phyloP scores from a whole-genome alignment of 2,329 filamentous ascomycete species.

The Elsinoe batatas region DNA sequence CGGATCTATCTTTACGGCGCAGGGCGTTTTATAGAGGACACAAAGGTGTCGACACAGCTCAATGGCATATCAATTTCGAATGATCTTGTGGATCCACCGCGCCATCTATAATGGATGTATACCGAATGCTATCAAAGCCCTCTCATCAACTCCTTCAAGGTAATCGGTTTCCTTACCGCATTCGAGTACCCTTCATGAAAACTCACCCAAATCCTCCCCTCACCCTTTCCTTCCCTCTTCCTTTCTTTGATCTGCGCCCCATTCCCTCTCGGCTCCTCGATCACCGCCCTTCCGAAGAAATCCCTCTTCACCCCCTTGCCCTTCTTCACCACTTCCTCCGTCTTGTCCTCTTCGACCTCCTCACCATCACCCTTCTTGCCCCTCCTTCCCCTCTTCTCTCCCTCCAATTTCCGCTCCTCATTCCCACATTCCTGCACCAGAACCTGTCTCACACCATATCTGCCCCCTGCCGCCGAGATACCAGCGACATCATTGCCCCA shows the following conservation, averaged over 20 bases:
- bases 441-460: conserved; percentile 90
- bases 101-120: background rate
- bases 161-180: conserved; percentile 80
- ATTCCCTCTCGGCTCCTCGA: conserved; percentile 34
- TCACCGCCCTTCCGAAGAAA: conserved; percentile 72
- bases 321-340: conserved; percentile 23
- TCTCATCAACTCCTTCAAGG: conserved; percentile 65
- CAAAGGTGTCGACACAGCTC: background rate
- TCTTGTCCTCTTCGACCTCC: conserved; percentile 17
- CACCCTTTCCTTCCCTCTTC: conserved; percentile 30
- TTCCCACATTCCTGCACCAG: conserved; percentile 82
- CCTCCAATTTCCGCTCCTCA: conserved; percentile 57
- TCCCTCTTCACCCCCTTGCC: conserved; percentile 52
- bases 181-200: conserved; percentile 89
- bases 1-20: background rate
- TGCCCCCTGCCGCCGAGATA: conserved; percentile 49
- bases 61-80: conserved; percentile 2
- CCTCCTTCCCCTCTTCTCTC: conserved; percentile 54
- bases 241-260: conserved; percentile 22
- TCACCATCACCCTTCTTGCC: conserved; percentile 32
- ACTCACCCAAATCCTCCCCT: conserved; percentile 69
- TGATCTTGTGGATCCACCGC: background rate
- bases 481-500: conserved; percentile 43
- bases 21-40: conserved; percentile 2
- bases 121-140: conserved; percentile 40